Evolutionary conservation across 192 early-diverging fungal genomes (phyloP), one percentile per base, ranked within the genome.

Genomic region (Backusella tuberculispora): DNA sequence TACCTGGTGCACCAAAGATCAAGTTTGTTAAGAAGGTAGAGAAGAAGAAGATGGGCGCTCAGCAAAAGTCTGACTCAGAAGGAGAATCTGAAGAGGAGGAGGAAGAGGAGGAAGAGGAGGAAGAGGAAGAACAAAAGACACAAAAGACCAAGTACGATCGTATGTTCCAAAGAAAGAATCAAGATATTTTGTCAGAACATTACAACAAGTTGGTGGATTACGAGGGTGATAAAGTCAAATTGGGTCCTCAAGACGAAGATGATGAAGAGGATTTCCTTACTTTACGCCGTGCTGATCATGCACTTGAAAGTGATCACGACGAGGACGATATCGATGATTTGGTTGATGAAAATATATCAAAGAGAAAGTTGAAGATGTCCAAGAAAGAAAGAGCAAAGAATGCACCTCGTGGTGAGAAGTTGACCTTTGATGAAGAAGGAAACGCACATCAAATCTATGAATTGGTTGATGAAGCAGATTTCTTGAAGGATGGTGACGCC

Each of bases 361-460:
- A 81, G 78, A 63, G 86, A 80, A 79, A 83, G 75, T 77, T 86
- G 76, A 81, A 82, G 72, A 83, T 85, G 83, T 60, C 80, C 69
- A 84, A 89, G 75, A 84, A 95, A 50, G 95, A 96, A 80, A 81
- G 85, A 38, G 76, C 91, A 80, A 93, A 96, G 81, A 89, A 89
- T 71, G 80, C 85, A 63, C 87, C 90, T 41, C 88, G 85, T 63
- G 87, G 89, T 76, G 83, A 92, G 46, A 94, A 92, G 76, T 69
- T 97, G 9, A 76, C 95, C 53, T 99, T 98, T 84, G 95, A 98
- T 85, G 98, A 99, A 72, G 96, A 98, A 6, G 98, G 98, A 66
- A 90, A 91, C 26, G 91, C 86, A 53, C 80, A 91, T 79, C 86
- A 90, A 70, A 72, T 91, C 10, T 95, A 96, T 72, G 88, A 92